A percentile compares a stretch with the other conserved stretches of the same genome.
phyloP scores from a whole-genome alignment of 331 rosid genomes.

The Quercus phellos region DNA sequence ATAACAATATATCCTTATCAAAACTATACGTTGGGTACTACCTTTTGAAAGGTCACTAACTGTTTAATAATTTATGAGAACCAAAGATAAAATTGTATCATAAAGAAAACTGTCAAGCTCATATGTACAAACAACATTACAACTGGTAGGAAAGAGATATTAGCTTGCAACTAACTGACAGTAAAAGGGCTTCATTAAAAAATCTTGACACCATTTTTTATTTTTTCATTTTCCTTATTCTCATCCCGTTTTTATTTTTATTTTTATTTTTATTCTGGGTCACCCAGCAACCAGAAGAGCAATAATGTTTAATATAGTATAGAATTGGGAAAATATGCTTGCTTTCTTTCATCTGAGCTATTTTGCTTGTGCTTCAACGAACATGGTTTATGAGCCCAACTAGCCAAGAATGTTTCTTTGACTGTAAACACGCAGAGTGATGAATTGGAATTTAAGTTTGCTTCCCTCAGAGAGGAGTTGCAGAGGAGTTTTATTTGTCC shows the following conservation, averaged over 20 bases:
- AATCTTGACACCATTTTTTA: no score
- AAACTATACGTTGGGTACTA: constrained; percentile 2
- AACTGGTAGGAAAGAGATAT: background rate
- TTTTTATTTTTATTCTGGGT: background rate
- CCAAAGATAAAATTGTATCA: background rate
- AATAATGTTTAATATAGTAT: background rate
- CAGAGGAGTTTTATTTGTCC: constrained; percentile 67
- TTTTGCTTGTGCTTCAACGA: background rate
- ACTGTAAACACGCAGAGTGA: constrained; percentile 62
- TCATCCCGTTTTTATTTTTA: no score
- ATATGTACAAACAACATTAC: background rate
- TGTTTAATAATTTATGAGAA: background rate
- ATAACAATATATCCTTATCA: constrained; percentile 66
- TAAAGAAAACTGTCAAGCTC: background rate
- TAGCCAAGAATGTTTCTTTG: constrained; percentile 36
- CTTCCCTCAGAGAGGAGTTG: constrained; percentile 55
- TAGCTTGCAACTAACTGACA: background rate
- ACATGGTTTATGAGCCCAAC: background rate
- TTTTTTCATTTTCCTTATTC: no score
- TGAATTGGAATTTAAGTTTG: constrained; percentile 37
- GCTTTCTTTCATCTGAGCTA: background rate
- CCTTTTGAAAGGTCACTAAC: constrained; percentile 9
- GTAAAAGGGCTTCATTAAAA: background rate
- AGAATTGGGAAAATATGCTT: background rate
- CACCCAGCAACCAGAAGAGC: background rate